A percentile compares a stretch with the other conserved stretches of the same genome.
phyloP scores from a whole-genome alignment of 1,284 basidiomycete genomes.

The Mycosarcoma mackinlayi region DNA sequence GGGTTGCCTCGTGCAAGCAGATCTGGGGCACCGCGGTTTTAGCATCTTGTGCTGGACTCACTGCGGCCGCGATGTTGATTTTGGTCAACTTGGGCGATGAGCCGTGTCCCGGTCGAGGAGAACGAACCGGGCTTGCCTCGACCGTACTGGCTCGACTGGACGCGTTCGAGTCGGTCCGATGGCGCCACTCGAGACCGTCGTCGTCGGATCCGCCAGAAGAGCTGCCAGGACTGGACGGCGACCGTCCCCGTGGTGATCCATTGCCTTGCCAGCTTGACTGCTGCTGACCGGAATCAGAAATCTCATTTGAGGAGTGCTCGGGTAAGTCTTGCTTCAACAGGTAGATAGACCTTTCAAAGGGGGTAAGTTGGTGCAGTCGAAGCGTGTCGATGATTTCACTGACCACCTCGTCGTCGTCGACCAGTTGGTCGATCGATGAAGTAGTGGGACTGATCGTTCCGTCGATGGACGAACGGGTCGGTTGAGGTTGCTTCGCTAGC shows the following conservation, averaged over 20 bases:
- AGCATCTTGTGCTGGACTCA: background rate
- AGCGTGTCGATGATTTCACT: slow-evolving; percentile 28
- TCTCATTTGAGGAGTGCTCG: background rate
- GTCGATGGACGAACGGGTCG: background rate
- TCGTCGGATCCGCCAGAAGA: slow-evolving; percentile 11
- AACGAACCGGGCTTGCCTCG: slow-evolving; percentile 8
- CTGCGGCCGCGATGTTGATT: slow-evolving; percentile 16
- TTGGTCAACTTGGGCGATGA: slow-evolving; percentile 21
- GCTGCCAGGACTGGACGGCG: slow-evolving; percentile 3
- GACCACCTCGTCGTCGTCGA: slow-evolving; percentile 38
- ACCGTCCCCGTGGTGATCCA: background rate
- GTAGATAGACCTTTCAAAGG: slow-evolving; percentile 32
- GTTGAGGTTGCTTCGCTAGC: slow-evolving; percentile 2
- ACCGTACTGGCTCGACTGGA: slow-evolving; percentile 35
- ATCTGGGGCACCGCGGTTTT: slow-evolving; percentile 22
- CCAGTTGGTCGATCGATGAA: slow-evolving; percentile 21
- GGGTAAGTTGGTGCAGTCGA: slow-evolving; percentile 16
- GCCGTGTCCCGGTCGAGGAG: background rate
- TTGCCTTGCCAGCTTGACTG: background rate
- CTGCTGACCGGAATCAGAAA: background rate
- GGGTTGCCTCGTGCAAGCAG: slow-evolving; percentile 23
- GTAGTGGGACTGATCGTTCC: slow-evolving; percentile 2
- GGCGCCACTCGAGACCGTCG: slow-evolving; percentile 15
- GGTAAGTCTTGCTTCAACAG: slow-evolving; percentile 28
- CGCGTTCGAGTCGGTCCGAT: slow-evolving; percentile 21